Evolutionary conservation across 257 asterid genomes (phyloP), one percentile per base, ranked within the genome.

Genomic region (Datura wrightii): DNA sequence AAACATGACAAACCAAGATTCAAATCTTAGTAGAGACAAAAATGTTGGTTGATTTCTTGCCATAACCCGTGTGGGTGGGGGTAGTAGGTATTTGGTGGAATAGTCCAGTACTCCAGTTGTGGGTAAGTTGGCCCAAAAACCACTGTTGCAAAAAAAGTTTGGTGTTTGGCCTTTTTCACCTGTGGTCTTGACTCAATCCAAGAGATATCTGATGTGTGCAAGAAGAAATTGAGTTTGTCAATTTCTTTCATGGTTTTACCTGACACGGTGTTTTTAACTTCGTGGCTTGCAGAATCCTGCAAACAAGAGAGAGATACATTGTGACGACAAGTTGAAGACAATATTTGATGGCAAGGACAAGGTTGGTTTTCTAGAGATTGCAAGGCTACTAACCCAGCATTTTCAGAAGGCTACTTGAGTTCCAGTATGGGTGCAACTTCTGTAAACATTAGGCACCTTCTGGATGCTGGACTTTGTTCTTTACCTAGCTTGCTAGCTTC

Each of bases 291-390:
- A 92, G 94, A 92, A 93, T 84, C 93, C 95, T 2, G 70, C 88
- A 19, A 90, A 93, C 90, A 92, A 90, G 90, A 90, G 53, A 80
- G 97, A 93, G 91, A 93, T 93, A 41, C 55, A 19, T 15, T 90
- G 94, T 48, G 97, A 92, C 67, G 92, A 90, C 60, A 92, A 86
- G 89, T 80, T 92, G 90, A 92, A 93, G 89, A 86, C 92, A 2
- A 89, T 90, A 44, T 93, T 93, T 50, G 89, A 88, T 44, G 93
- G 91, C 86, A 89, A 89, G 78, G 97, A 93, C 83, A 93, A 79
- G 83, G 92, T 93, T 71, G 89, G 90, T 80, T 92, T 92, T 84
- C 87, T 81, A 31, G 92, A 89, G 84, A 86, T 91, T 1, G 94
- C 92, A 0, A 90, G 90, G 69, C 82, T 91, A 86, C 84, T 93